Base-by-base conservation (phyloP, 352 stramenopile genomes). In the Peronospora belbahrii region DNA sequence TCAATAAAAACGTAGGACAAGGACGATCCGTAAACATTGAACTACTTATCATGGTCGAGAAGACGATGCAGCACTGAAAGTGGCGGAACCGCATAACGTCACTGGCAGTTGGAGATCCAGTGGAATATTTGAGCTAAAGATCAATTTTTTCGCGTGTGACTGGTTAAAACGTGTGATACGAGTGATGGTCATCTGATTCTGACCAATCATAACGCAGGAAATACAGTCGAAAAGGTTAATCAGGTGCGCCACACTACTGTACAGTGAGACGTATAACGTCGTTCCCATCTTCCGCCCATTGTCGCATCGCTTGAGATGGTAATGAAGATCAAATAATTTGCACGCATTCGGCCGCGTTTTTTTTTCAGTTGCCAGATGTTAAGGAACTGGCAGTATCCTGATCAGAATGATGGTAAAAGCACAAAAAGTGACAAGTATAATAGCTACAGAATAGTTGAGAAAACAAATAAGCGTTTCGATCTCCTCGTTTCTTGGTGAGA, bases 11-110 rank as follows among this genome's bases (percentile, higher is more conserved):
- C 38, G 47, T 63, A 50, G 47, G 58, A 63, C 58, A 56, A 56
- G 42, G n/a, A 33, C 17, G 18, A 65, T 47, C 40, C 45, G 57
- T 59, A 62, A 62, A 54, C 46, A 66, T 23, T 7, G 13, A 42
- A 30, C 28, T 28, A 11, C 24, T 28, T 28, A 2, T 28, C 24
- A 27, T 11, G 4, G 11, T 28, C 32, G 32, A 35, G n/a, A 19
- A 19, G n/a, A 37, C 15, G 18, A 37, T 17, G 14, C 32, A 37
- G 32, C 33, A 37, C 32, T 35, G 6, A 33, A 33, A 6, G 22
- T 11, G 24, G 13, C 11, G 44, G 22, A 42, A 36, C 37, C 5
- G 18, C 32, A 48, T 51, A 54, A 54, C 33, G 44, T 57, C 42
- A 50, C 19, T 36, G 41, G 33, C 11, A 36, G 27, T 44, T 35